Evolutionary conservation across 768 basidiomycete species (phyloP), one percentile per base, ranked within the genome.

Genomic region (Clathrus columnatus): DNA sequence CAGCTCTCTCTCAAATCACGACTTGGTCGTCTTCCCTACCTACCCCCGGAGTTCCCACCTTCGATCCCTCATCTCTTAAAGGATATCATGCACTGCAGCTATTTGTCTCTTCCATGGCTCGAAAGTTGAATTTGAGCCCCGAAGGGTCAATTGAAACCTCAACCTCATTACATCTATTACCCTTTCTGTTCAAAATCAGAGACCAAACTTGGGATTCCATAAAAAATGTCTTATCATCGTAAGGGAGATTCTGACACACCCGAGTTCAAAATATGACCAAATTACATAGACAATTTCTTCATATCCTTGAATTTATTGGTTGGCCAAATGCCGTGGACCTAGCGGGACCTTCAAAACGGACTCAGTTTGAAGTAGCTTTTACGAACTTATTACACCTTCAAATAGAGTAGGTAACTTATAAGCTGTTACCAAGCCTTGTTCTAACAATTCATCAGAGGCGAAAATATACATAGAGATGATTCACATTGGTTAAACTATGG

Each of bases 291-390:
- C 67, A 74, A 4, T 72, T 98, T 21, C 69, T 83, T 20, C 68
- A 72, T 24, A 76, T 80, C 14, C 76, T 87, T 1, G 92, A 94
- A 67, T 75, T 73, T 46, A 68, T 98, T 23, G 77, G 82, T n/a
- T 98, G 95, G 95, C 95, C 95, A 1, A 74, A 76, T 60, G 73
- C 78, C 17, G 77, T 92, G 0, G 78, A 90, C 61, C 91, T 36
- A 8, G 36, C 11, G 6, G 62, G 75, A 4, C 60, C 69, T 11
- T 75, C 79, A 23, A 74, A 82, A 48, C 75, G 85, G 51, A 72
- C 72, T 47, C 69, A 70, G 1, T 96, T 99, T 64, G 89, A 94
- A 65, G 67, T 67, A 16, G 80, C 87, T 0, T 96, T 95, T 67
- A 66, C 73, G n/a, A 82, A 91, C 63, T 67, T 96, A 21, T 73